These are phyloP conservation scores for Vaccinium myrtillus DNA, from an alignment of 148 eudicot genomes.

Conservation along the genomic window DNA sequence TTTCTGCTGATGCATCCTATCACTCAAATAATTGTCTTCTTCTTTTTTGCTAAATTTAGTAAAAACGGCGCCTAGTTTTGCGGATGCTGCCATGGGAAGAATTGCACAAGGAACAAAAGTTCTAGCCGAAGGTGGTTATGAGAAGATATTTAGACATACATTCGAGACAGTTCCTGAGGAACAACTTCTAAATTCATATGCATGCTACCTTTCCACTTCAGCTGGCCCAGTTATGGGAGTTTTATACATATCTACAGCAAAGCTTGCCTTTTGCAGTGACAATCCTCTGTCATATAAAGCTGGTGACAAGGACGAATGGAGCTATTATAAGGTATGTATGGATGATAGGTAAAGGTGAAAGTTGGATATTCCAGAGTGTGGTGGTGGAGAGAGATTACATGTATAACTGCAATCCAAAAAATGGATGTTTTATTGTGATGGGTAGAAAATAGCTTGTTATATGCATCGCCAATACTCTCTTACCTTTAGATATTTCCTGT, in stretches of 20 bases:
- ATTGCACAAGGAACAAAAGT: constrained; percentile 91
- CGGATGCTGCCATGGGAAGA: constrained; percentile 98
- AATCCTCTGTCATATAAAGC: constrained; percentile 84
- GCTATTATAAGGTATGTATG: constrained; percentile 82
- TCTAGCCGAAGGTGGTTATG: constrained; percentile 95
- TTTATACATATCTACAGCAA: constrained; percentile 75
- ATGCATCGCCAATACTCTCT: not conserved
- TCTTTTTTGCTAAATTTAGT: constrained; percentile 36
- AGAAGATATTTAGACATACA: constrained; percentile 78
- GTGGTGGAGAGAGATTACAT: not conserved
- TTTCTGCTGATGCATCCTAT: not conserved
- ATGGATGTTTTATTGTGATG: not conserved
- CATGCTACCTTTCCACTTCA: constrained; percentile 88
- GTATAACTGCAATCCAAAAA: not conserved
- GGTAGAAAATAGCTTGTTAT: not conserved
- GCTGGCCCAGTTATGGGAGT: constrained; percentile 99
- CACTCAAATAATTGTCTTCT: not conserved
- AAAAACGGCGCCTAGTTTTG: constrained; percentile 85
- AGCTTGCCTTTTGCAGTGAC: constrained; percentile 93
- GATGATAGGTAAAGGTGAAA: not conserved
- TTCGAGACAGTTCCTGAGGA: constrained; percentile 94
- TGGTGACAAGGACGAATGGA: constrained; percentile 77
- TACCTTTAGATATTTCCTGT: not conserved
- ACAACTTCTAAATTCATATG: constrained; percentile 63
- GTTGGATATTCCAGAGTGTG: not conserved